A percentile compares a stretch with the other conserved stretches of the same genome.
Evolutionary conservation across 352 stramenopile genomes (phyloP).

Genomic region (Poterioochromonas sp.): DNA sequence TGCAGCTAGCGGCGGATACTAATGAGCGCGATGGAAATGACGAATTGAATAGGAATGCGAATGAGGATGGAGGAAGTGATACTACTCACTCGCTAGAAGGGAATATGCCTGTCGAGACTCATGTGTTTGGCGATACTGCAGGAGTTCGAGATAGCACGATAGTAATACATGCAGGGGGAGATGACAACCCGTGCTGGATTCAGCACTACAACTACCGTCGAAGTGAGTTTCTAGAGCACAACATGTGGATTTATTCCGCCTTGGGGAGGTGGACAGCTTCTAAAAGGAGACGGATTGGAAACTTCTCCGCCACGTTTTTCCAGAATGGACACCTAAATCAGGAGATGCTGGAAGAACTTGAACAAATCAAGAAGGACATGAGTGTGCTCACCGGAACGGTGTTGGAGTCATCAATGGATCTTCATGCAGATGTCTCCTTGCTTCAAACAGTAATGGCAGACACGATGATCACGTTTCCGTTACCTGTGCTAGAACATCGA

Average conservation of each 20-base stretch:
- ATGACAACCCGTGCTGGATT: slow-evolving; percentile 29
- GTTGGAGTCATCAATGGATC: slow-evolving; percentile 30
- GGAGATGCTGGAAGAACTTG: slow-evolving; percentile 29
- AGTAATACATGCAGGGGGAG: slow-evolving; percentile 28
- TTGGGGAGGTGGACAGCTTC: slow-evolving; percentile 28
- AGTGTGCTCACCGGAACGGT: slow-evolving; percentile 28
- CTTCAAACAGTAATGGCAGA: slow-evolving; percentile 30
- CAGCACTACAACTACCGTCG: slow-evolving; percentile 29
- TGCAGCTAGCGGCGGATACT: slow-evolving; percentile 25
- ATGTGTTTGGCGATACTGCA: slow-evolving; percentile 11
- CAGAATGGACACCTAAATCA: slow-evolving; percentile 30
- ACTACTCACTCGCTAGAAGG: slow-evolving; percentile 26
- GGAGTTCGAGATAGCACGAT: slow-evolving; percentile 28
- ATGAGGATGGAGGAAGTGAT: slow-evolving; percentile 28
- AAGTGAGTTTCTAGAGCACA: slow-evolving; percentile 29
- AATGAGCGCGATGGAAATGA: slow-evolving; percentile 17
- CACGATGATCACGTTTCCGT: slow-evolving; percentile 29
- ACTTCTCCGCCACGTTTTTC: slow-evolving; percentile 29
- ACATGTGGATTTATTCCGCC: slow-evolving; percentile 30
- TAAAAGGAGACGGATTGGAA: slow-evolving; percentile 30
- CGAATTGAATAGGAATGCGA: slow-evolving; percentile 6
- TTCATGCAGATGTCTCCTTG: slow-evolving; percentile 30
- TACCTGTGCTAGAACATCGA: slow-evolving; percentile 30
- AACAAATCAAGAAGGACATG: slow-evolving; percentile 29
- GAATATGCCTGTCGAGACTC: slow-evolving; percentile 9